Evolutionary conservation across 2,329 filamentous ascomycete species (phyloP), one percentile per base, ranked within the genome.

Genomic region (Fusarium euwallaceae): DNA sequence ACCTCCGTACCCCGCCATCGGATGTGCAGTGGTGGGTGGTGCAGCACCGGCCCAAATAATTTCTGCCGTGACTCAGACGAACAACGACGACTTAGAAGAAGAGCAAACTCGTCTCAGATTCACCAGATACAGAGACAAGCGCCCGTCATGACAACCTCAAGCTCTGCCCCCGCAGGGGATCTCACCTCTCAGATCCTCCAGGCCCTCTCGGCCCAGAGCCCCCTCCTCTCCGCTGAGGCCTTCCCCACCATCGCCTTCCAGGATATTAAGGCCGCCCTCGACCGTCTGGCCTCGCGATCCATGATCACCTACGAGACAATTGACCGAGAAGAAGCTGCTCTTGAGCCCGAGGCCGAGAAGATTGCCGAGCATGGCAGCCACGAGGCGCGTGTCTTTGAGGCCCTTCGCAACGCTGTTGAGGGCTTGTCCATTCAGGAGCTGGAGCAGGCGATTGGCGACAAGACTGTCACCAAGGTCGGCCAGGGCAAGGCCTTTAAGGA

Each of bases 401-500:
- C 93, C 0, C 86, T 96, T 67, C 88, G 89, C 76, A 86, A 89
- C 75, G 92, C 93, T 34, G 82, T 95, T 75, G 95, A 96, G 80
- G 95, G 95, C 24, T 87, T 98, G 83, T 93, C 93, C 75, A 93
- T 98, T 70, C 86, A 89, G 74, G 94, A 96, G 76, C 86, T 95
- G 66, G 89, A 92, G 84, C 87, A 86, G 81, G 86, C 86, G 64
- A 91, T 96, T 74, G 93, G 93, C 66, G 91, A 93, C 83, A 94
- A 94, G 83, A 91, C 86, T 58, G 92, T 90, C 53, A 88, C 92
- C 60, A 96, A 94, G 85, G 87, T 98, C 70, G 97, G 97, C n/a
- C 93, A 97, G 82, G 95, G 95, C 78, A 97, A 97, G 86, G 96
- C 96, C 37, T 98, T 98, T 87, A 97, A 90, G 81, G 89, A 92